Base-by-base conservation (phyloP, 495 filamentous ascomycete species). In the Rusavskia elegans region DNA sequence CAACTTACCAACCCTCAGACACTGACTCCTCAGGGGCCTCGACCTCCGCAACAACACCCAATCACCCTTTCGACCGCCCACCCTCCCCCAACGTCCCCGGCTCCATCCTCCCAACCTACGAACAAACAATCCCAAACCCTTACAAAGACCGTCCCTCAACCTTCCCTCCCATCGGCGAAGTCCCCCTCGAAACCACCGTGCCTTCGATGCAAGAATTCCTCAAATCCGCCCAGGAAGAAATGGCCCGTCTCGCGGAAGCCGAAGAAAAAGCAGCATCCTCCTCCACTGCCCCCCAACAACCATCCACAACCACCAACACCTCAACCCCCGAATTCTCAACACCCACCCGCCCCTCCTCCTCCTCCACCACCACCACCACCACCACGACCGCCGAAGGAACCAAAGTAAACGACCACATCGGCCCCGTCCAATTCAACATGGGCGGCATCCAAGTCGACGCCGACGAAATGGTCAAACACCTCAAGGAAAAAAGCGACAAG, bases 371-470 rank as follows among this genome's bases (percentile, higher is more conserved):
- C 3, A 19, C 23, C 23, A 16, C 5, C 44, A 25, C 21, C 1
- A 11, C 68, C 68, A 3, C 66, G 66, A 16, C 57, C 71, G 72
- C 68, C 54, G 63, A 75, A 41, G 64, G 80, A 60, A 76, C 79
- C 38, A 72, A 74, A 52, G 83, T 93, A 45, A 83, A 81, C 59
- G 87, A 95, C 61, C 87, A 95, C 56, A 94, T 95, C 54, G 90
- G 90, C 0, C 89, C 89, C 3, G 88, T 95, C 53, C 89, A 96
- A 59, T 94, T 95, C 66, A 97, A 97, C 61, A 87, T 95, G 76
- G 90, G 89, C 20, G 90, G 90, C 52, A 95, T 97, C 51, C 89
- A 96, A 61, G 87, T 96, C 9, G 88, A 97, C 67, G 89, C 89
- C 9, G 90, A 97, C 60, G 92, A 95, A 56, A 92, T 94, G 84